Evolutionary conservation across 1,284 basidiomycete genomes (phyloP), one percentile per base, ranked within the genome.

Genomic region (Pseudozyma hubeiensis): DNA sequence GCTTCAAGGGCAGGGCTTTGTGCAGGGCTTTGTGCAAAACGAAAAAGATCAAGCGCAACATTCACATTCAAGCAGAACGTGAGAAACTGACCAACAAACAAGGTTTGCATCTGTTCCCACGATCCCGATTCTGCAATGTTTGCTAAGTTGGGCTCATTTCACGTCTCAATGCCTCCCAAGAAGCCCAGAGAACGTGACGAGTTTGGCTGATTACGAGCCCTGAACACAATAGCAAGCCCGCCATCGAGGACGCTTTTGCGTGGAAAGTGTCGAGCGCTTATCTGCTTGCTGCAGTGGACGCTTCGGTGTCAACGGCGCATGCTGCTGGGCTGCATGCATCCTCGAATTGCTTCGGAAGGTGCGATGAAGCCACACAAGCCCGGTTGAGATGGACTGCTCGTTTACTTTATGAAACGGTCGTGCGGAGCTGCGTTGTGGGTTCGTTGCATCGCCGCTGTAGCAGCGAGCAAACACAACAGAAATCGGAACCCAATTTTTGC

Each of bases 21-120:
- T n/a, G n/a, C n/a, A n/a, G n/a, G n/a, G 34, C 40, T 37, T 53
- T 33, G 41, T 44, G 17, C 17, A 44, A 16, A 53, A 31, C 11
- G 14, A 37, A 41, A 47, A 14, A 19, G 34, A 44, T 30, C 35
- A 19, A 30, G 34, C 46, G 50, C 34, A 41, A 56, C 43, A 35
- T 13, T 16, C 41, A 45, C 39, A 16, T 3, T 13, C 19, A 14
- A n/a, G n/a, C 44, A 24, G 47, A 58, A 55, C 54, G 63, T 59
- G 56, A 59, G 63, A 65, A 59, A 65, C 41, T 58, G 45, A 33
- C 7, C 41, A 24, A 50, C n/a, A 29, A 43, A 64, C 63, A 59
- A 65, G 56, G 63, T 65, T 58, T 51, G 47, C 19, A 14, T 9
- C 41, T 46, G 46, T 29, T 37, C 63, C 63, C 63, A 65, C 63